These are phyloP conservation scores for Glomus cerebriforme DNA, from an alignment of 192 early-diverging fungal genomes.

Conservation along the genomic window DNA sequence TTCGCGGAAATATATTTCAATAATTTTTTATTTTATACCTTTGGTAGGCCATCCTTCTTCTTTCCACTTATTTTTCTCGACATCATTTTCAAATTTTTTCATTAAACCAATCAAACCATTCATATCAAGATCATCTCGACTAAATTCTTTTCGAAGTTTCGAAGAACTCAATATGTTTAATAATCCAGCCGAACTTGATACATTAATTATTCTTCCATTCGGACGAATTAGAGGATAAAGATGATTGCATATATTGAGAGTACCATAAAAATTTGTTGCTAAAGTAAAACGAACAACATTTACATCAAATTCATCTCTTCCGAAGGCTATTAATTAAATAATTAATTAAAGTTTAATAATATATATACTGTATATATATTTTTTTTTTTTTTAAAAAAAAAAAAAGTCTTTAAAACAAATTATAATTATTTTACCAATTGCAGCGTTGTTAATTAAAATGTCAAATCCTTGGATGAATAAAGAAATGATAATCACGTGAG, in stretches of 20 bases:
- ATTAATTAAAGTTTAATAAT: too few relatives aligned
- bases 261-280: slow-evolving; percentile 31
- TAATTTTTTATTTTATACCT: slow-evolving; percentile 12
- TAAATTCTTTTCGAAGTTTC: background rate
- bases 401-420: background rate
- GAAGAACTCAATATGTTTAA: background rate
- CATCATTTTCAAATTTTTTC: slow-evolving; percentile 21
- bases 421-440: slow-evolving; percentile 17
- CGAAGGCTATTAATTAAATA: slow-evolving; percentile 9
- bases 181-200: background rate
- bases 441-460: slow-evolving; percentile 30
- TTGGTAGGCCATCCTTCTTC: slow-evolving; percentile 26
- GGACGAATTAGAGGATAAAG: slow-evolving; percentile 9
- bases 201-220: slow-evolving; percentile 16
- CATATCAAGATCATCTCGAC: slow-evolving; percentile 4
- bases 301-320: background rate
- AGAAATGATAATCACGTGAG: background rate
- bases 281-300: slow-evolving; percentile 26
- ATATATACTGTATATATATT: too few relatives aligned
- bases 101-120: slow-evolving; percentile 19
- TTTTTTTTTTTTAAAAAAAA: too few relatives aligned
- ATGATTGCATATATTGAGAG: slow-evolving; percentile 13
- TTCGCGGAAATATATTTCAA: background rate
- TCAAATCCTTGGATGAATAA: background rate
- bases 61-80: slow-evolving; percentile 3